Evolutionary conservation across 1,284 basidiomycete species (phyloP), one percentile per base, ranked within the genome.

Genomic region (Leccinum fuscescens): DNA sequence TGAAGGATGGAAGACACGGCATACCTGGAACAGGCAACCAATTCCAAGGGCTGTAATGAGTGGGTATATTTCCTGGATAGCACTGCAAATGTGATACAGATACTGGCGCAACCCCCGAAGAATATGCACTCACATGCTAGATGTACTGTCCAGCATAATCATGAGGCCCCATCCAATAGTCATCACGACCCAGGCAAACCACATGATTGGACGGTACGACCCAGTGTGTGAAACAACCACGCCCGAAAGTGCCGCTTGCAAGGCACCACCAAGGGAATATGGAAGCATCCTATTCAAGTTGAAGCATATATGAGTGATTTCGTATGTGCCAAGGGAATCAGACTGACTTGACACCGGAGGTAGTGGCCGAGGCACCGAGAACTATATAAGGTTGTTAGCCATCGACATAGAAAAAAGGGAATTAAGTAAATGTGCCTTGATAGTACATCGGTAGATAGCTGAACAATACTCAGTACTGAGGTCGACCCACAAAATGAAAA

Each of bases 361-460:
- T 64, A 5, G 78, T 76, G 12, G 82, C 76, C 6, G 74, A 75
- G 3, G 78, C 70, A 5, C 83, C 82, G n/a, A 80, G 73, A 24
- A 75, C 74, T 73, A n/a, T 35, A 6, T 2, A 20, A 6, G 5
- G 6, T 17, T n/a, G 61, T 65, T 70, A 77, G 65, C 27, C 11
- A n/a, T 56, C 4, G 69, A 52, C 1, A 65, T 27, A n/a, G 50
- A 61, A 55, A 20, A 60, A 24, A 52, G 37, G 3, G 17, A 44
- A 44, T 17, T 22, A 20, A 44, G 17, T 22, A 20, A 55, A 39
- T 66, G 33, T 57, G 22, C 71, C 72, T 64, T 73, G 70, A 22
- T 64, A 74, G 55, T 71, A 72, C 63, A 72, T 57, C 5, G 73
- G 72, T 39, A 72, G 27, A 33, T 74, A 73, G 39, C 72, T 74